phyloP scores from a whole-genome alignment of 2,329 filamentous ascomycete species.

The Paecilomyces fulvus region DNA sequence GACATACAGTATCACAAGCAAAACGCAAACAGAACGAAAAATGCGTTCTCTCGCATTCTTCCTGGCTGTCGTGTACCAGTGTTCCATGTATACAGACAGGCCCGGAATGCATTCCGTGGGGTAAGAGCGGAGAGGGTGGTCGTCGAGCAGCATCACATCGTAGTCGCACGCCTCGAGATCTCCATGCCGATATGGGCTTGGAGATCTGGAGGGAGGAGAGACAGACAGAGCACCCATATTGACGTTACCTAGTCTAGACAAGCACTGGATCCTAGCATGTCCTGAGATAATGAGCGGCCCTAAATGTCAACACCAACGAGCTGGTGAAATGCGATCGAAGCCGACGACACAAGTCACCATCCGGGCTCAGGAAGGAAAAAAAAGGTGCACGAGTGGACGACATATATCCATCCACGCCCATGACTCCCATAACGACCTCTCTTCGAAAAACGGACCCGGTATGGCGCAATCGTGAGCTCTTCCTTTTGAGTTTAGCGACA shows the following conservation, averaged over 20 bases:
- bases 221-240: background rate
- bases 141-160: constrained; percentile 21
- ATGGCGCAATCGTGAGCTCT: background rate
- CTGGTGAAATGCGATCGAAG: background rate
- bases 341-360: background rate
- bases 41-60: constrained; percentile 14
- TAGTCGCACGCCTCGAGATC: constrained; percentile 22
- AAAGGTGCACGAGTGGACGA: background rate
- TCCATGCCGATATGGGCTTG: background rate
- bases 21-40: constrained; percentile 15
- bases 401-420: background rate
- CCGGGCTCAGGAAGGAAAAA: background rate
- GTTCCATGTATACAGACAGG: constrained; percentile 10
- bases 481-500: background rate
- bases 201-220: background rate
- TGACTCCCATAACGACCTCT: background rate
- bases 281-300: background rate
- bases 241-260: background rate
- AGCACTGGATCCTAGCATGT: background rate
- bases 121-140: constrained; percentile 26
- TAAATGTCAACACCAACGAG: background rate
- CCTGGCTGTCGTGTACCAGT: constrained; percentile 8
- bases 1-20: constrained; percentile 17
- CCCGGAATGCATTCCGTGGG: constrained; percentile 23
- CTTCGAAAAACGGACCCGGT: background rate